A percentile compares a stretch with the other conserved stretches of the same genome.
Conservation (phyloP, 106 monocot genomes). For the Allium fistulosum region DNA sequence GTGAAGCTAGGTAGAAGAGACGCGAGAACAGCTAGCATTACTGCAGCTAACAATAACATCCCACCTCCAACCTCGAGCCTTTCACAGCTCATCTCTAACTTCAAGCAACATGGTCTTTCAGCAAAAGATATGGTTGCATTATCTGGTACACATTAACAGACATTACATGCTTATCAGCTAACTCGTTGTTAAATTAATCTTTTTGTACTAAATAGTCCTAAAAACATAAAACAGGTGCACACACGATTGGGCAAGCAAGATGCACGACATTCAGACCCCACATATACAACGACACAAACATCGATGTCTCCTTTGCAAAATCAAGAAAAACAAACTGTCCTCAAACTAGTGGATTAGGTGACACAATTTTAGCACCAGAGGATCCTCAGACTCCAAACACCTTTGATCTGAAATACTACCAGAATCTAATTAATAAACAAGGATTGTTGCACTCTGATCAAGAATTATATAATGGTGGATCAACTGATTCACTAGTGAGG, state of each 20-base stretch:
- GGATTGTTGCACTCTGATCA: conserved; percentile 83
- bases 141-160: conserved; percentile 7
- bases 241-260: conserved; percentile 66
- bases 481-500: conserved; percentile 48
- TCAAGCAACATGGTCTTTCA: conserved; percentile 44
- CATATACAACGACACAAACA: conserved; percentile 82
- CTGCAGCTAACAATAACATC: conserved; percentile 43
- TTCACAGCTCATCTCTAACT: conserved; percentile 29
- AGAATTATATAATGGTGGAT: conserved; percentile 42
- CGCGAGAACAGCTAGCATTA: conserved; percentile 47
- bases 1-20: conserved; percentile 79
- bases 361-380: conserved; percentile 49
- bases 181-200: not conserved
- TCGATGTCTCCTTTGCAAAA: conserved; percentile 46
- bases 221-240: conserved; percentile 32
- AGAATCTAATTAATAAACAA: conserved; percentile 30
- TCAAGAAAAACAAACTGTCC: conserved; percentile 36
- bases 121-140: conserved; percentile 50
- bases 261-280: conserved; percentile 50
- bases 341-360: conserved; percentile 25
- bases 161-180: not conserved
- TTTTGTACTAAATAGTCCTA: too few species aligned
- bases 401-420: conserved; percentile 67
- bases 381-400: conserved; percentile 40
- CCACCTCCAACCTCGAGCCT: conserved; percentile 41